Evolutionary conservation across 2,329 filamentous ascomycete species (phyloP).

Genomic region (Gnomoniopsis sp.): DNA sequence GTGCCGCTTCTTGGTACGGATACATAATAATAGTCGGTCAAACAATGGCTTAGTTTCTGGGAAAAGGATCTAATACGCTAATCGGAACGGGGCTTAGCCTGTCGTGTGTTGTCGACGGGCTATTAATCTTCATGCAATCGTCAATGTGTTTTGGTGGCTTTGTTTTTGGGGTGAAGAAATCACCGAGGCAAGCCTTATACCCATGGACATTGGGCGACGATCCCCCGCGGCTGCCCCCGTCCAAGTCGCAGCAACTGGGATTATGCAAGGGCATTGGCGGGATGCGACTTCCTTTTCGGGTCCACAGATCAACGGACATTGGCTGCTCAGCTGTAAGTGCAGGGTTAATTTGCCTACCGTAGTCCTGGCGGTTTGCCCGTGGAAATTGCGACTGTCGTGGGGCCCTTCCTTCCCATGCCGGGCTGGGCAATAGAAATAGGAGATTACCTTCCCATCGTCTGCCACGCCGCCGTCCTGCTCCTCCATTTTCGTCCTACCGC

Average conservation of each 20-base stretch:
- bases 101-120: too few relatives aligned
- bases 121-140: too few relatives aligned
- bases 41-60: too few relatives aligned
- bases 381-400: background rate
- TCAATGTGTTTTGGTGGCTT: too few relatives aligned
- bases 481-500: background rate
- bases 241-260: background rate
- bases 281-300: background rate
- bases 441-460: background rate
- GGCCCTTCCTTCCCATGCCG: background rate
- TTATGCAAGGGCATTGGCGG: background rate
- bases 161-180: background rate
- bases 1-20: too few relatives aligned
- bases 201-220: background rate
- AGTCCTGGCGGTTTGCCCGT: background rate
- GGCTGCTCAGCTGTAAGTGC: conserved; percentile 10
- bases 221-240: background rate
- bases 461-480: conserved; percentile 1
- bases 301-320: background rate
- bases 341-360: background rate
- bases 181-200: background rate
- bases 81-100: too few relatives aligned
- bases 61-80: too few relatives aligned
- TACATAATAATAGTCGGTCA: too few relatives aligned
- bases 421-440: conserved; percentile 7